Evolutionary conservation across 371 early-diverging fungal species (phyloP), one percentile per base, ranked within the genome.

Genomic region (Mucor racemosus): DNA sequence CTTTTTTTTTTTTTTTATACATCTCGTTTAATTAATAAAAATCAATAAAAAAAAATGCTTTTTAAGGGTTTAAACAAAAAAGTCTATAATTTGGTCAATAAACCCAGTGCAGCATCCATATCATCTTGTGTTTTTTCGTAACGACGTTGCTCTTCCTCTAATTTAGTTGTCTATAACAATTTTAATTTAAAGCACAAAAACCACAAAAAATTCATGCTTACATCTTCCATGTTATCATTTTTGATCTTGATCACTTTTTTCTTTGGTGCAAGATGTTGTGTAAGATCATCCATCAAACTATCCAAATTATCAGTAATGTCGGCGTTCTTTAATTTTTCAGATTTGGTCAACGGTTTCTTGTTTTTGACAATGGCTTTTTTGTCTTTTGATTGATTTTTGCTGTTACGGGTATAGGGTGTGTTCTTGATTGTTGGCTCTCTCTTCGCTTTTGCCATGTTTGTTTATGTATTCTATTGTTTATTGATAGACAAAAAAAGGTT

Each of bases 121-220:
- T 79, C 82, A 34, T 67, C 72, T 58, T 82, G 75, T 10, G 76
- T 73, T 62, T 79, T 76, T 72, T 82, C 82, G 53, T 77, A 82
- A 31, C 70, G 46, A 39, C 65, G 74, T 56, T 82, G 82, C 21
- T 72, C 78, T 60, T 72, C 66, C 44, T 77, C 75, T 33, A 82
- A 7, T 36, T 70, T 66, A 3, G 63, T 46, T 35, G 66, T 57
- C 72, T 71, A 44, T 21, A 62, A 31, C 7, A 44, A n/a, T 11
- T 19, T 40, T 8, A 21, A 19, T 21, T 17, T 17, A 48, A 9
- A 21, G 7, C 5, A 19, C 48, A 48, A 0, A 34, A 15, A 13
- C 5, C 5, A 57, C 11, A 57, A 17, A n/a, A 57, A 57, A 9
- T 38, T 38, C 38, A 38, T 19, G 17, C 34, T 65, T 62, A 72